Base-by-base conservation (phyloP, 139 green algal species). In the Picochlorum sp. region DNA sequence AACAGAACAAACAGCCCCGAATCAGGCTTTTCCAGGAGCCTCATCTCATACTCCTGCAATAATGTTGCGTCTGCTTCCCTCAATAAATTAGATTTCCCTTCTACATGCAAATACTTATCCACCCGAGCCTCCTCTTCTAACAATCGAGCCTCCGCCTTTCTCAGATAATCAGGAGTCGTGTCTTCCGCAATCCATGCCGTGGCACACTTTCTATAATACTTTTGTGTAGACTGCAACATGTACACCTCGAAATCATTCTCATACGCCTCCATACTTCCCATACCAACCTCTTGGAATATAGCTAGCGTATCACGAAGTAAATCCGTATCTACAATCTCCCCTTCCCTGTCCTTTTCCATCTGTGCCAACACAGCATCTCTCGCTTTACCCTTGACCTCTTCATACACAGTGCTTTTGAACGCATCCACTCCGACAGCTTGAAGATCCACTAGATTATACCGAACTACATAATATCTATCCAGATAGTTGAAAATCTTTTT, bases 401-500 rank as follows among this genome's bases (percentile, higher is more conserved):
- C 58, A 61, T 95, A 96, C 63, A 99, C 90, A 15, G 86, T 72
- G 38, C 71, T 55, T 8, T 49, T 70, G 79, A 98, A 98, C 69
- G 87, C 89, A 9, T 91, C 69, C 38, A 97, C 68, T 8, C 92
- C 92, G 13, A 99, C 94, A 49, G 97, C 88, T 23, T 95, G 95
- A 15, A 99, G 76, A 0, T 65, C 73, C 57, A 83, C 68, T 58
- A 98, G 75, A 14, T 83, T 85, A 67, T 97, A 90, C 6, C 94
- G 81, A 44, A 85, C 66, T 34, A 99, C 88, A 77, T 97, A 98
- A 82, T 98, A 99, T 67, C 94, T 81, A 77, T 99, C 94, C 3
- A 99, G 76, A 71, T 99, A 99, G 74, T 98, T 97, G 87, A 99
- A 99, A 77, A 99, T 97, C 21, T 89, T 79, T 1, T 85, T 95